These are phyloP conservation scores for Plasmodium adleri DNA, from an alignment of 169 alveolate genomes.

Conservation along the genomic window DNA sequence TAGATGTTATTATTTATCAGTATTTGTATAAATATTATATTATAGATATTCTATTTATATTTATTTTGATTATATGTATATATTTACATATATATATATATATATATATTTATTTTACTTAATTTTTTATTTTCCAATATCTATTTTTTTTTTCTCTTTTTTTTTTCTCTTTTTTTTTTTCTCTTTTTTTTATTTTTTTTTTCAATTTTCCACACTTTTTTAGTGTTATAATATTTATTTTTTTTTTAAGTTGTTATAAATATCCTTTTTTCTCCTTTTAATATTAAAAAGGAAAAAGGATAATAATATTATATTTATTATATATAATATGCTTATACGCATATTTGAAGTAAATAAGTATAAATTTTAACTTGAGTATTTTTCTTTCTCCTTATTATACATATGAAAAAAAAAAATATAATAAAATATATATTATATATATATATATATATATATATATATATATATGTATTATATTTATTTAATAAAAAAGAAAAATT, in stretches of 20 bases:
- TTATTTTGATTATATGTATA: neutral
- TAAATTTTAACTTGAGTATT: too few relatives aligned
- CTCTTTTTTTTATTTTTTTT: neutral
- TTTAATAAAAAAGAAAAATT: neutral
- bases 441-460: neutral
- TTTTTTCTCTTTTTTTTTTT: neutral
- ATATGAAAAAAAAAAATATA: neutral
- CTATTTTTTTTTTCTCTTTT: neutral
- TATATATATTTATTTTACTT: conserved; percentile 3
- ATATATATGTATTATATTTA: neutral
- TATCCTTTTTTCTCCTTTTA: neutral
- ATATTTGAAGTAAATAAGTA: too few relatives aligned
- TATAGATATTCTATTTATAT: neutral
- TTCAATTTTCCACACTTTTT: neutral
- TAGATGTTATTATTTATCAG: too few relatives aligned
- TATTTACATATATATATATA: neutral
- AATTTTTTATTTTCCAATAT: neutral
- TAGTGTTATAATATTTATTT: neutral
- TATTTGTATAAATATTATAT: too few relatives aligned
- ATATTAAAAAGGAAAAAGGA: too few relatives aligned
- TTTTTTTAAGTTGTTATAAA: conserved; percentile 12
- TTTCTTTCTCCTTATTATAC: neutral
- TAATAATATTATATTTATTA: neutral
- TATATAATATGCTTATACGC: too few relatives aligned
- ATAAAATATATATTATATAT: neutral